Percentiles rank a stretch among this genome's conserved stretches.
Conservation (phyloP, 345 rosid species). For the Lepidium didymum region DNA sequence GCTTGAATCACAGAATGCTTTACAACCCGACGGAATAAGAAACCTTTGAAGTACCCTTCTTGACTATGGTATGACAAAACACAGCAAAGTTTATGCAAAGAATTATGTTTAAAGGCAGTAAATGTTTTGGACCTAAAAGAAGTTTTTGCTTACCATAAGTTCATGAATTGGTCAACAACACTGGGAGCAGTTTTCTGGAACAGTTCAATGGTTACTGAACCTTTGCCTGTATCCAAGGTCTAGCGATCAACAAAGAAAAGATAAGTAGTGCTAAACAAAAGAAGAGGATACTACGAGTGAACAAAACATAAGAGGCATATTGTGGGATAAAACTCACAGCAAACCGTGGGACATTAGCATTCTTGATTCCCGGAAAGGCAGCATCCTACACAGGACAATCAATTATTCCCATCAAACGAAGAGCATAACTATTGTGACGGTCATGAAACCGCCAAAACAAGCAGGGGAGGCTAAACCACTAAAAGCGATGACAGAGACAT, state of each 20-base stretch:
- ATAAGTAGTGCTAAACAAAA: not conserved
- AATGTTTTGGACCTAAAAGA: not conserved
- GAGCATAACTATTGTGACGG: not conserved
- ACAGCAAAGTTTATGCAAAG: not conserved
- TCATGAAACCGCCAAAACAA: not conserved
- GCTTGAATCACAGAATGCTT: constrained; percentile 59
- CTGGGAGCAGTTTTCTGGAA: constrained; percentile 56
- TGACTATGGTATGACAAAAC: constrained; percentile 34
- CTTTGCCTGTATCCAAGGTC: constrained; percentile 62
- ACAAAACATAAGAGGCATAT: not conserved
- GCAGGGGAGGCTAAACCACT: not conserved
- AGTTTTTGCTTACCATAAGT: constrained; percentile 35
- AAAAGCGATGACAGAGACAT: not conserved
- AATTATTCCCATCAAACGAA: not conserved
- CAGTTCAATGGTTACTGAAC: constrained; percentile 57
- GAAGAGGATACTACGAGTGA: not conserved
- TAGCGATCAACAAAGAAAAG: constrained; percentile 19
- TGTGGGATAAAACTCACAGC: constrained; percentile 34
- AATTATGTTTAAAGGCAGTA: not conserved
- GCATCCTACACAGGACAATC: constrained; percentile 27
- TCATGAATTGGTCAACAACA: constrained; percentile 63
- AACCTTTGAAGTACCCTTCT: constrained; percentile 54
- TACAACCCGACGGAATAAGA: constrained; percentile 52
- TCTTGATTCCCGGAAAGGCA: constrained; percentile 32
- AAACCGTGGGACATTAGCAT: constrained; percentile 45